Percentiles rank a stretch among this genome's conserved stretches.
phyloP scores from a whole-genome alignment of 202 grass and related monocot genomes.

The Setaria viridis region DNA sequence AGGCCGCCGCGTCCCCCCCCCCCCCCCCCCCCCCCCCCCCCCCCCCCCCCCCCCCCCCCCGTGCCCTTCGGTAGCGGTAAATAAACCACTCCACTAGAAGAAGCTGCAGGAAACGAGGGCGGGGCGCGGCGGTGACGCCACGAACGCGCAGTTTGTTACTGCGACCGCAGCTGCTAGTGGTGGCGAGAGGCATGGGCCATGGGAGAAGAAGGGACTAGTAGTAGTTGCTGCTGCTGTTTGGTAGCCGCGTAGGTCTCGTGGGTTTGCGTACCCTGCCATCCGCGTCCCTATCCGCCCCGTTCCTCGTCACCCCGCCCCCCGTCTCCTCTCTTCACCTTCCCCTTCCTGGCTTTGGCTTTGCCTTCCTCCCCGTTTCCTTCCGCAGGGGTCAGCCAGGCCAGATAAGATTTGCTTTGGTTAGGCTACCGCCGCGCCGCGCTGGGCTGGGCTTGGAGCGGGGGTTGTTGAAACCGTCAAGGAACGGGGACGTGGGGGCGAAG shows the following conservation, averaged over 20 bases:
- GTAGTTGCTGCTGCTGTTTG: slow-evolving; percentile 32
- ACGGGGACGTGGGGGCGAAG: slow-evolving; percentile 37
- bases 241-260: slow-evolving; percentile 47
- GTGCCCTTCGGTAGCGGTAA: slow-evolving; percentile 6
- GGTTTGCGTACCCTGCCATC: slow-evolving; percentile 50
- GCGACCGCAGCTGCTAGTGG: slow-evolving; percentile 8
- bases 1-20: slow-evolving; percentile 46
- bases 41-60: not conserved
- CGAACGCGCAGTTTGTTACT: slow-evolving; percentile 19
- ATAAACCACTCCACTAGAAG: not conserved
- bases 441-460: not conserved
- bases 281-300: slow-evolving; percentile 48
- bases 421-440: slow-evolving; percentile 31
- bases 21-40: not conserved
- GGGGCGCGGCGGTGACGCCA: not conserved
- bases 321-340: not conserved
- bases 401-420: slow-evolving; percentile 50
- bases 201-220: not conserved
- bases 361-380: slow-evolving; percentile 43
- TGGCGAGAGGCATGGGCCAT: not conserved
- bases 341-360: slow-evolving; percentile 32
- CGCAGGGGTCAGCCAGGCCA: slow-evolving; percentile 39
- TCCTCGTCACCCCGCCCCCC: not conserved
- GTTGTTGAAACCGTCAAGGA: slow-evolving; percentile 43
- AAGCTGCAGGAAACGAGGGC: slow-evolving; percentile 1